These are phyloP conservation scores for Phytophthora tentaculata DNA, from an alignment of 352 stramenopile species.

Conservation along the genomic window DNA sequence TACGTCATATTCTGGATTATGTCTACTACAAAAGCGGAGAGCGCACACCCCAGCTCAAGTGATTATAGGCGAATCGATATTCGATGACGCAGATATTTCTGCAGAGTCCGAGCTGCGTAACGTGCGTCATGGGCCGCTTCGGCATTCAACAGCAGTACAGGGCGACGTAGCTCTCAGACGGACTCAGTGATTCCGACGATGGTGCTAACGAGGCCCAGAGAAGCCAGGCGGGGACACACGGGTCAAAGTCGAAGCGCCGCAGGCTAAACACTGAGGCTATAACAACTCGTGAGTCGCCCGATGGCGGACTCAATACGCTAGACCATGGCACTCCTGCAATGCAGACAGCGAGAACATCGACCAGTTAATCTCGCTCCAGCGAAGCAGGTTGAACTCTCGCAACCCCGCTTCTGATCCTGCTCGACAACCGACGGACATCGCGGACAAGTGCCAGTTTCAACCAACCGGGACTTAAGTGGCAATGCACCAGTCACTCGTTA, in stretches of 20 bases:
- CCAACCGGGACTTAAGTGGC: too few relatives aligned
- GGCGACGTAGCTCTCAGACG: background rate
- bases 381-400: too few relatives aligned
- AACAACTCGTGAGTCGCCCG: background rate
- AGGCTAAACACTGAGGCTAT: background rate
- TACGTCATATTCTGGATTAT: conserved; percentile 10
- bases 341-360: too few relatives aligned
- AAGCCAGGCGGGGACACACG: background rate
- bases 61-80: background rate
- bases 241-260: background rate
- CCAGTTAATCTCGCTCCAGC: too few relatives aligned
- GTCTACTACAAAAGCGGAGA: conserved; percentile 10
- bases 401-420: too few relatives aligned
- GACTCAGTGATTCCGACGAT: background rate
- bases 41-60: background rate
- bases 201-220: background rate
- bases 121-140: background rate
- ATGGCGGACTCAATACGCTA: background rate
- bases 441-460: too few relatives aligned
- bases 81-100: background rate
- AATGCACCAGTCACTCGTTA: too few relatives aligned
- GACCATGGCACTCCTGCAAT: too few relatives aligned
- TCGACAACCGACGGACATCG: too few relatives aligned
- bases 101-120: background rate
- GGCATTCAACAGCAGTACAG: background rate